Conservation (phyloP, 1,284 basidiomycete species). For the Irpex lacteus region DNA sequence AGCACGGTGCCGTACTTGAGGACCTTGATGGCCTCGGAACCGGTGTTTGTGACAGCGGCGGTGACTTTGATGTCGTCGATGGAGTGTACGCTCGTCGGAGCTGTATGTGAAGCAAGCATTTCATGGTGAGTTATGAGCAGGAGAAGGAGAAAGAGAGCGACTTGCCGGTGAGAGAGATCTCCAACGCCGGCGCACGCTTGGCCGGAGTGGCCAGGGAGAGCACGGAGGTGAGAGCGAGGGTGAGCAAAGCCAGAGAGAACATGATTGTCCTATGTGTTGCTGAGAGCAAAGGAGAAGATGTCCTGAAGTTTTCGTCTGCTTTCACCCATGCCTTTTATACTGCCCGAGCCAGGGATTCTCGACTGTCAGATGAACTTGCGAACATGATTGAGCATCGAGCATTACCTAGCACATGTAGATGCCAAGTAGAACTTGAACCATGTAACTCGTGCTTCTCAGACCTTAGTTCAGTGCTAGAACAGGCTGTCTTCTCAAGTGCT, state of each 20-base stretch:
- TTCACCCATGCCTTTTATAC: not conserved
- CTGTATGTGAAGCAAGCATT: slow-evolving; percentile 1
- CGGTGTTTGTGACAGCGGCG: slow-evolving; percentile 37
- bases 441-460: not conserved
- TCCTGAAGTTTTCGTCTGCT: not conserved
- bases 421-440: not conserved
- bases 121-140: too few relatives aligned
- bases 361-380: not conserved
- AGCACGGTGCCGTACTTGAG: slow-evolving; percentile 43
- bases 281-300: not conserved
- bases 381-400: not conserved
- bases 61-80: slow-evolving; percentile 38
- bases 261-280: slow-evolving; percentile 5
- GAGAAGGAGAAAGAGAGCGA: too few relatives aligned
- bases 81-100: slow-evolving; percentile 30
- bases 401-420: not conserved
- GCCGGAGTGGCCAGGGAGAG: slow-evolving; percentile 20
- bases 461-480: not conserved
- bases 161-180: slow-evolving; percentile 25
- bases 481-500: not conserved
- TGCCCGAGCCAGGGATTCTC: not conserved
- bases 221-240: slow-evolving; percentile 15
- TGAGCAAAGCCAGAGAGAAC: slow-evolving; percentile 17
- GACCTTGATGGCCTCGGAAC: slow-evolving; percentile 35
- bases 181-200: slow-evolving; percentile 17